Base-by-base conservation (phyloP, 352 stramenopile species). In the Phytopythium boreale region DNA sequence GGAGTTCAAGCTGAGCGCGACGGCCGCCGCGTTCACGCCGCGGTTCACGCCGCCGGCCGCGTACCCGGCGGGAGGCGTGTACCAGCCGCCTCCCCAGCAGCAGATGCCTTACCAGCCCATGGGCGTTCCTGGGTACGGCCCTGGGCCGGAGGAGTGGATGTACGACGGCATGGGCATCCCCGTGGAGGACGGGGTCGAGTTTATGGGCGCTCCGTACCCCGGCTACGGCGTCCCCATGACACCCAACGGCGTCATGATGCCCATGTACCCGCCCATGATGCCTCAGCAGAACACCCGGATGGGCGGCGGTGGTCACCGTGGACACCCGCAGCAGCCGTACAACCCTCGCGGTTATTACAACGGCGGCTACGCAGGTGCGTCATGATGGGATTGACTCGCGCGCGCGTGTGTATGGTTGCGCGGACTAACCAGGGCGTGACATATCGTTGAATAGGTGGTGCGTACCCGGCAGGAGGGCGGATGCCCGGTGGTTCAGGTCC, bases 1-100 rank as follows among this genome's bases (percentile, higher is more conserved):
- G 73, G 88, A 96, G 64, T 96, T 94, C 69, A 94, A 93, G 69
- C 72, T 93, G 36, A 95, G 72, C 46, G 83, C 83, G 11, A 62
- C 73, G 4, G 88, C 88, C 20, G 62, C 71, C 8, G 66, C 66
- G 46, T 96, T 96, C 61, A 93, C 84, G 39, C 88, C 88, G 20
- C 88, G 72, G 58, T 88, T 92, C 41, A 36, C 63, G 2, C 64
- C 68, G 7, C 62, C 68, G 2, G 55, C 64, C 41, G 74, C 74
- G 31, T 89, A 77, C n/a, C 80, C 80, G 24, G 78, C 75, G 44
- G 67, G 67, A 11, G 66, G 66, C 44, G 76, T 75, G 34, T 72
- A 69, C 46, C 69, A 69, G 22, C 72, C 71, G 17, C 72, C 69
- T 37, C 63, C 64, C 31, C 72, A 79, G 46, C 67, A 77, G 39